Evolutionary conservation across 148 eudicot species (phyloP).

Genomic region (Fagopyrum tataricum): DNA sequence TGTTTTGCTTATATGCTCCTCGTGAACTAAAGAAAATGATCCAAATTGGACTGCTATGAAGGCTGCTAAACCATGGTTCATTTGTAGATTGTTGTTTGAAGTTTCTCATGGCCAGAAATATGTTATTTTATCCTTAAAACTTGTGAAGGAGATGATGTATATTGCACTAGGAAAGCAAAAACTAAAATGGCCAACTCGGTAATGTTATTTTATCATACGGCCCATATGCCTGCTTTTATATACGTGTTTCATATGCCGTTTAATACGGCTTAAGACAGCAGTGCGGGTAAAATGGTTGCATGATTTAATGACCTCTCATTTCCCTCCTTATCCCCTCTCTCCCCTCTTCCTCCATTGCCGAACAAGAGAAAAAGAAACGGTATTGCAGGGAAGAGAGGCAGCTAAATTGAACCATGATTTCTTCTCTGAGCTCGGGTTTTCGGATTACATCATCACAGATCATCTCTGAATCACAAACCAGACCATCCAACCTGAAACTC

Average conservation of each 20-base stretch:
- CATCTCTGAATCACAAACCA: background rate
- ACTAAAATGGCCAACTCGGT: background rate
- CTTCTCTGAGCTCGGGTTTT: background rate
- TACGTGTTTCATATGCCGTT: background rate
- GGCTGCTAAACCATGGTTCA: too few species aligned
- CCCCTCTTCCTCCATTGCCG: background rate
- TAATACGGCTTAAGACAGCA: background rate
- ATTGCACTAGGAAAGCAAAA: too few species aligned
- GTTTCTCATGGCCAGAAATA: too few species aligned
- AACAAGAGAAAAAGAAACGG: background rate
- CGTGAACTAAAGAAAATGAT: too few species aligned
- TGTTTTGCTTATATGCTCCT: too few species aligned
- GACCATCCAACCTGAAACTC: background rate
- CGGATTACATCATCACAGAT: background rate
- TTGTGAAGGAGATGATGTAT: too few species aligned
- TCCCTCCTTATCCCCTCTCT: conserved; percentile 18
- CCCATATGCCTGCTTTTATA: background rate
- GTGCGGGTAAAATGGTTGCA: background rate
- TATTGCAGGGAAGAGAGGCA: background rate
- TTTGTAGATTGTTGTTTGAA: too few species aligned
- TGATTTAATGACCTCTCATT: conserved; percentile 9
- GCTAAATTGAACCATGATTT: conserved; percentile 1
- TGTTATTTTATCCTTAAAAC: too few species aligned
- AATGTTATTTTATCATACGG: background rate
- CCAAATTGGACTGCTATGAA: too few species aligned